phyloP scores from a whole-genome alignment of 78 protist genomes.

The Guillardia theta region DNA sequence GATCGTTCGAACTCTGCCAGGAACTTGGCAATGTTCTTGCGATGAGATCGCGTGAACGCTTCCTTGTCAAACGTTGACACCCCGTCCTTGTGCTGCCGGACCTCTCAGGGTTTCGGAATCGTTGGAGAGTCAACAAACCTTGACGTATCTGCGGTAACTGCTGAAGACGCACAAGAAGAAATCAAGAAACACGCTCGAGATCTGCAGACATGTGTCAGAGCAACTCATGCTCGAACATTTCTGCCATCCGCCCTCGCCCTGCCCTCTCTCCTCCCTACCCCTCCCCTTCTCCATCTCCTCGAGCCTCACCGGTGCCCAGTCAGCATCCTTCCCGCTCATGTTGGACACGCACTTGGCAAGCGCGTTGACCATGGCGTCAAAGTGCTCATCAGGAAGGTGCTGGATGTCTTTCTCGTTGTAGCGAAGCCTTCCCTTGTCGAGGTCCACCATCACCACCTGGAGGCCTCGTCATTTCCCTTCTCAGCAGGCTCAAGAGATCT shows the following conservation, averaged over 20 bases:
- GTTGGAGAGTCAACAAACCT: neutral
- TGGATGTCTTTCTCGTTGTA: conserved; percentile 11
- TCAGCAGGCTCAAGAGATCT: neutral
- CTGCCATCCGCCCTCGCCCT: too few relatives aligned
- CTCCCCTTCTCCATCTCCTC: too few relatives aligned
- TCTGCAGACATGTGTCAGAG: too few relatives aligned
- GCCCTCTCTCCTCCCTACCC: too few relatives aligned
- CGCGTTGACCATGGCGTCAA: conserved; percentile 14
- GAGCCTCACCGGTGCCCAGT: neutral
- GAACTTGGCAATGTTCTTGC: neutral
- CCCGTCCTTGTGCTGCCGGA: neutral
- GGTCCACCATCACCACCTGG: neutral
- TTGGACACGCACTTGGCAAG: neutral
- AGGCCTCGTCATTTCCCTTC: neutral
- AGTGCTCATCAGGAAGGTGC: neutral
- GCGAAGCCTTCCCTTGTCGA: neutral
- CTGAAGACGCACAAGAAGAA: conserved; percentile 6
- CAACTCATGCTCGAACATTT: too few relatives aligned
- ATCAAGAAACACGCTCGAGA: neutral
- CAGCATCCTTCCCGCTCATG: neutral
- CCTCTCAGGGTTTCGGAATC: neutral
- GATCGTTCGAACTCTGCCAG: neutral
- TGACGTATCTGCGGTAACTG: neutral
- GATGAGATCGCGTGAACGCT: neutral
- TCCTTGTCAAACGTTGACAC: neutral